phyloP scores from a whole-genome alignment of 495 filamentous ascomycete species.

The Evansstolkia leycettana region DNA sequence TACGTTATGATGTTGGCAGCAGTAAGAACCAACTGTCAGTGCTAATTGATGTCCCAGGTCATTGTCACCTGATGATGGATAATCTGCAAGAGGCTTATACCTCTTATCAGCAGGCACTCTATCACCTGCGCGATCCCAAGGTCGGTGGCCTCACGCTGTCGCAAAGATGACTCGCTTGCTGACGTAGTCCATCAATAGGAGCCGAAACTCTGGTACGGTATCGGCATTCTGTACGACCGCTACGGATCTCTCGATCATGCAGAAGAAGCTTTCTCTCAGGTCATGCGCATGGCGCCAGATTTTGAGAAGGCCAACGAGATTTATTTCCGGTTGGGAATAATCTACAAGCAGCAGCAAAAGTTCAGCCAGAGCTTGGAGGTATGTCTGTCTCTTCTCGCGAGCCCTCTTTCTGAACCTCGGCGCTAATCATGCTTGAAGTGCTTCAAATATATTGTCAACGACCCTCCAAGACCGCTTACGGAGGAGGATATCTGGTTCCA shows the following conservation, averaged over 20 bases:
- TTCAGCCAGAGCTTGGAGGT: slow-evolving; percentile 87
- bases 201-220: slow-evolving; percentile 97
- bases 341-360: slow-evolving; percentile 98
- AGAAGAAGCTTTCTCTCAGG: slow-evolving; percentile 95
- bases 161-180: background rate
- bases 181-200: slow-evolving; percentile 44
- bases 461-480: slow-evolving; percentile 83
- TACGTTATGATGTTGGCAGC: slow-evolving; percentile 21
- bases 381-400: slow-evolving; percentile 13
- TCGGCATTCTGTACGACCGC: slow-evolving; percentile 93
- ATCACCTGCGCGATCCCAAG: slow-evolving; percentile 90
- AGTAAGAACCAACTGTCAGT: background rate
- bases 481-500: slow-evolving; percentile 99
- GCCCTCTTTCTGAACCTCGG: background rate
- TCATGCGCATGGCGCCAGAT: slow-evolving; percentile 96
- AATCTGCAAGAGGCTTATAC: slow-evolving; percentile 94
- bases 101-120: slow-evolving; percentile 93
- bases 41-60: slow-evolving; percentile 38
- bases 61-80: slow-evolving; percentile 99
- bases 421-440: slow-evolving; percentile 46
- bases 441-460: slow-evolving; percentile 94
- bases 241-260: slow-evolving; percentile 97
- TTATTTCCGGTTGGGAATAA: slow-evolving; percentile 96
- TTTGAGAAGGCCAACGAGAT: slow-evolving; percentile 99
- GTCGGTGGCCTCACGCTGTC: slow-evolving; percentile 40